These are phyloP conservation scores for Solanum commersonii DNA, from an alignment of 257 asterid species.

Conservation along the genomic window DNA sequence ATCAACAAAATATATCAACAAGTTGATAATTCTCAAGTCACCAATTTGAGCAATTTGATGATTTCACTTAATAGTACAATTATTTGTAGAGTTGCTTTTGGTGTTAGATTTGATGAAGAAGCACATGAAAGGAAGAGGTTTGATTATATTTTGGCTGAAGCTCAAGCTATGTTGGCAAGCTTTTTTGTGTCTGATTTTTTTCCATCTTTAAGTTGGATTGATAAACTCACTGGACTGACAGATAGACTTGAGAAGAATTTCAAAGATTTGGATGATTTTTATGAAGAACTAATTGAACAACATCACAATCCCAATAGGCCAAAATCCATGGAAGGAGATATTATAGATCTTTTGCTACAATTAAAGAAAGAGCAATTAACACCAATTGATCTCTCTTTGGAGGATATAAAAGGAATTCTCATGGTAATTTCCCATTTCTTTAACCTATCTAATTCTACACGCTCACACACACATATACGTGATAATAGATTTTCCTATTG, in stretches of 20 bases:
- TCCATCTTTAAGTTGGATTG: background rate
- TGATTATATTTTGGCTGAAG: background rate
- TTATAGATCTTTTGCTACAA: conserved; percentile 9
- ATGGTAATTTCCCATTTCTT: background rate
- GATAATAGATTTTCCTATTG: too few species aligned
- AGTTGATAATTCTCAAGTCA: background rate
- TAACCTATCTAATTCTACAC: background rate
- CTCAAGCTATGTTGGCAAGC: background rate
- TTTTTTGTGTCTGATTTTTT: background rate
- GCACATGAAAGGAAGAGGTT: background rate
- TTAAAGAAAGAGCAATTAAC: background rate
- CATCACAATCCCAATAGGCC: background rate
- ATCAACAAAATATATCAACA: background rate
- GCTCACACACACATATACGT: too few species aligned
- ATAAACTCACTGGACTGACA: background rate
- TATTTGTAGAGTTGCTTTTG: background rate
- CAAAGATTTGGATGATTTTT: background rate
- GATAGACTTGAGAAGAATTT: background rate
- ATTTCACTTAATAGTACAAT: background rate
- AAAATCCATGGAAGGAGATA: background rate
- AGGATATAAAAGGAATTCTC: conserved; percentile 8
- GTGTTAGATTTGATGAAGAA: background rate
- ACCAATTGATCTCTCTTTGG: background rate
- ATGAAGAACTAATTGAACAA: conserved; percentile 16
- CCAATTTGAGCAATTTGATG: background rate